Conservation (phyloP, 2,329 filamentous ascomycete genomes). For the Paecilomyces sp. region DNA sequence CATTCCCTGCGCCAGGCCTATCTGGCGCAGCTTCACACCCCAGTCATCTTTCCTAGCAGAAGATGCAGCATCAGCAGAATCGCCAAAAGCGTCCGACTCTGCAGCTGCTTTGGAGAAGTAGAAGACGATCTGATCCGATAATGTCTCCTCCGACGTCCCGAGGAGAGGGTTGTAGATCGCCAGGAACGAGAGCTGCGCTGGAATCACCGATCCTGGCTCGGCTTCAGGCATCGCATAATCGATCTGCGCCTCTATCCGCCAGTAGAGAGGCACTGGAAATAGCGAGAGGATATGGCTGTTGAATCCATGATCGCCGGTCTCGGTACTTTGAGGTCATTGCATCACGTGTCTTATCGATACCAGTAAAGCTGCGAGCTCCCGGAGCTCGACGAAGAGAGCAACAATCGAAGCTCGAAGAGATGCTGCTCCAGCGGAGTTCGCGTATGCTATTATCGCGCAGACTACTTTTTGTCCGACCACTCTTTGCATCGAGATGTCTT, state of each 20-base stretch:
- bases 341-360: conserved; percentile 29
- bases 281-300: conserved; percentile 1
- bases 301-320: background rate
- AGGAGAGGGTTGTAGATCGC: conserved; percentile 91
- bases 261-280: conserved; percentile 4
- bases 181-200: conserved; percentile 82
- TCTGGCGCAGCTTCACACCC: conserved; percentile 83
- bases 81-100: background rate
- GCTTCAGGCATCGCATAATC: conserved; percentile 32
- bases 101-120: conserved; percentile 57
- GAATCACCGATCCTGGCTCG: conserved; percentile 45
- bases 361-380: conserved; percentile 5
- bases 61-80: conserved; percentile 8
- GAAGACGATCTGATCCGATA: conserved; percentile 83
- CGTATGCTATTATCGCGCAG: conserved; percentile 16
- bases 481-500: conserved; percentile 14
- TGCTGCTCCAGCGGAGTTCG: conserved; percentile 18
- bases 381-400: conserved; percentile 1
- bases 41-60: conserved; percentile 52
- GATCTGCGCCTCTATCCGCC: conserved; percentile 8
- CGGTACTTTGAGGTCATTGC: conserved; percentile 5
- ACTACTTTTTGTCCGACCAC: conserved; percentile 5
- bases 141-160: conserved; percentile 62
- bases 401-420: conserved; percentile 5
- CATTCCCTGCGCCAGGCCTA: conserved; percentile 95